phyloP scores from a whole-genome alignment of 768 basidiomycete genomes.

The Panaeolus cyanescens region DNA sequence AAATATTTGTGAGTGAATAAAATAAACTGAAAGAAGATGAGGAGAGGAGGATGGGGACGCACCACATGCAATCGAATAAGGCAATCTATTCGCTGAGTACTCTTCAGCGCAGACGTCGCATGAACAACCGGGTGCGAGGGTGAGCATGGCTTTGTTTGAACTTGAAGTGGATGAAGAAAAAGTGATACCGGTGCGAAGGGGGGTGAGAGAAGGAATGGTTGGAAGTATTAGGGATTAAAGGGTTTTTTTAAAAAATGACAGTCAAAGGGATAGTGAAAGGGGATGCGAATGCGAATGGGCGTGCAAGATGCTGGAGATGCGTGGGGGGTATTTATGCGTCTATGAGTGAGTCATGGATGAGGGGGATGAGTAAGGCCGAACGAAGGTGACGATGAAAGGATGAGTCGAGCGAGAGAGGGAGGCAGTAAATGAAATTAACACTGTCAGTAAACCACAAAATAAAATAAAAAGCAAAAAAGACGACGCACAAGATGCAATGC shows the following conservation, averaged over 20 bases:
- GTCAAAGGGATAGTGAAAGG: no score
- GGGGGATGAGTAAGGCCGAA: no score
- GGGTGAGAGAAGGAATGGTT: background rate
- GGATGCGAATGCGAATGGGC: no score
- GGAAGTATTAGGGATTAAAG: no score
- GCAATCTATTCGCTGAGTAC: slow-evolving; percentile 71
- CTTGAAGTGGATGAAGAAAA: no score
- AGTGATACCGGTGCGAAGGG: no score
- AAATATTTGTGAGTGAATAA: slow-evolving; percentile 5
- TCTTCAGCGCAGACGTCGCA: slow-evolving; percentile 93
- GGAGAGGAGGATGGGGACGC: slow-evolving; percentile 24
- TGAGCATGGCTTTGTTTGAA: slow-evolving; percentile 64
- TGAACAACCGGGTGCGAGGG: slow-evolving; percentile 77
- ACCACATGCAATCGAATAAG: slow-evolving; percentile 86
- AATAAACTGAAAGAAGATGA: slow-evolving; percentile 18
- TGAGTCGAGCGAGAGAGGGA: background rate
- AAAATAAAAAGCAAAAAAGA: no score
- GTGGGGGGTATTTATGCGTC: background rate
- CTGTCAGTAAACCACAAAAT: background rate
- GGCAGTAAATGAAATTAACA: background rate
- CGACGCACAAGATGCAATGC: background rate
- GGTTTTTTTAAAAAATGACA: no score
- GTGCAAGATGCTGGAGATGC: background rate
- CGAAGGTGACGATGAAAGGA: no score
- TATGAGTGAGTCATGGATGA: no score